Evolutionary conservation across 1,284 basidiomycete genomes (phyloP).

Genomic region (Leccinum ponderosum): DNA sequence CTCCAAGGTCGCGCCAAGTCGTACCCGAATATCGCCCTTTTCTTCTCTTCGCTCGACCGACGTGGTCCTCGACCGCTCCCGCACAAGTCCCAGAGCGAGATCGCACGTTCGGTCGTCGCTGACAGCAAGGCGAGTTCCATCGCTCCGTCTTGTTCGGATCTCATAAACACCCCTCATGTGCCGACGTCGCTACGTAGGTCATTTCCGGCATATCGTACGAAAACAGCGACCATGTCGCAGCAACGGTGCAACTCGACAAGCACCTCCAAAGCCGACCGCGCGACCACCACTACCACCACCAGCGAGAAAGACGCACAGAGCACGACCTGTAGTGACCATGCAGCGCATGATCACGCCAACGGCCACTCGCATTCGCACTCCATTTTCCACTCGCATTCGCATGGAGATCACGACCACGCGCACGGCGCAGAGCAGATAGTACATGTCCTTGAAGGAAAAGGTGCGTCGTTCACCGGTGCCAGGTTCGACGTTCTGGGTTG

Average conservation of each 20-base stretch:
- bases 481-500: conserved; percentile 6
- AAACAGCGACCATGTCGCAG: conserved; percentile 33
- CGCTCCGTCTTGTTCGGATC: neutral
- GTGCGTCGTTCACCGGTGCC: conserved; percentile 39
- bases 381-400: conserved; percentile 67
- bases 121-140: conserved; percentile 17
- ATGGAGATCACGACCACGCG: conserved; percentile 63
- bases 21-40: neutral
- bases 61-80: neutral
- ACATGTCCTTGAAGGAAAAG: conserved; percentile 64
- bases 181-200: conserved; percentile 17
- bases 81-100: neutral
- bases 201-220: neutral
- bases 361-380: conserved; percentile 51
- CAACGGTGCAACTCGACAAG: conserved; percentile 36
- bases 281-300: neutral
- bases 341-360: conserved; percentile 11
- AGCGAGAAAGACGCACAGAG: neutral
- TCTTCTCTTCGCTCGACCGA: neutral
- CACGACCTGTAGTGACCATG: conserved; percentile 13
- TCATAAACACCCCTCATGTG: neutral
- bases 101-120: neutral
- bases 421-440: conserved; percentile 74
- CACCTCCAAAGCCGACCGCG: conserved; percentile 9
- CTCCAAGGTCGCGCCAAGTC: conserved; percentile 4